Evolutionary conservation across 2,329 filamentous ascomycete genomes (phyloP), one percentile per base, ranked within the genome.

Genomic region (Ciborinia camelliae): DNA sequence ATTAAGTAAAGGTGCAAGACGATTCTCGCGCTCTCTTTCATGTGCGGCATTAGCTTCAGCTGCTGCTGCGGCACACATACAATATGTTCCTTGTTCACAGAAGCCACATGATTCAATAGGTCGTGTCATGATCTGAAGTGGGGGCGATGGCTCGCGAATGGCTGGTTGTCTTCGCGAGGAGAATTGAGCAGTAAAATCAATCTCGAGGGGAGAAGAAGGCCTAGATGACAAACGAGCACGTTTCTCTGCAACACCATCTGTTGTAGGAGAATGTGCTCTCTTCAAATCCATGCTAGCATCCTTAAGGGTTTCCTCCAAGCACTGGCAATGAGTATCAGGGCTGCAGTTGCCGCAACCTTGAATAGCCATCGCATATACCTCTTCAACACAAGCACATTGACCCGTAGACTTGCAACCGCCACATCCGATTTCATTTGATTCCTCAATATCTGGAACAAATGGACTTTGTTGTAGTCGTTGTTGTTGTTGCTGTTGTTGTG

Each of bases 41-140:
- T 76, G 76, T 37, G 74, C 48, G 35, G 66, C 41, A 77, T 30
- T 76, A 45, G 76, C 63, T 51, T 64, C 39, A 76, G 77, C 20
- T 30, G 79, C 77, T 26, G 79, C 77, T 69, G 93, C 90, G 23
- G 30, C 90, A 76, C 91, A 95, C 69, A 92, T 86, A 73, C 91
- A 95, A 71, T 91, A 91, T 0, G 89, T 92, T 5, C 90, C 90
- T 66, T 93, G 90, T 67, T 88, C 86, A 77, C 91, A 95, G 78
- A 95, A 95, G 8, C 91, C 91, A 75, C 91, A 95, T 26, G 85
- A 84, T 71, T 94, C 90, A 67, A 85, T 83, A 75, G 74, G 65
- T 70, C 73, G 65, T 69, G 74, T 76, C 68, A 69, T 72, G 47
- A 68, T 69, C 54, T 69, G 39, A 35, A 45, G 51, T 48, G 62